Base-by-base conservation (phyloP, 2,329 filamentous ascomycete species). In the Calonectria crousiana region DNA sequence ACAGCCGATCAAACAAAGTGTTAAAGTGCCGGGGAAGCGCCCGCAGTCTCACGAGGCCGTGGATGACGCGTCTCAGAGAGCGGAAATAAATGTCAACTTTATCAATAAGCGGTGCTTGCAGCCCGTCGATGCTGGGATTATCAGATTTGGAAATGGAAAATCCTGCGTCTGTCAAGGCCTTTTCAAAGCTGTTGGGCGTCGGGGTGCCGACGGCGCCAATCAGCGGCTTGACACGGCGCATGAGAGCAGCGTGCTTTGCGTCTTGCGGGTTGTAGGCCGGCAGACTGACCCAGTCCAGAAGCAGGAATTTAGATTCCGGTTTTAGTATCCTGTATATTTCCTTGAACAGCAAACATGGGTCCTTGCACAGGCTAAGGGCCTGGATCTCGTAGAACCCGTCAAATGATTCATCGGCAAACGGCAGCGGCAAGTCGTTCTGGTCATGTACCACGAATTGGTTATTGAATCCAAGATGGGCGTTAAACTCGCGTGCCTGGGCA, bases 311-410 rank as follows among this genome's bases (percentile, higher is more conserved):
- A 41, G 66, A 41, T 3, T 67, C 71, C 0, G 71, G 71, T 32
- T 69, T 73, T 38, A 73, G 41, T 36, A 69, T 51, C 32, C 71
- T 44, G 51, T 60, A 73, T 6, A 73, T 28, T 0, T 73, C 71
- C 18, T 66, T 69, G 71, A 69, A 73, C 2, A 73, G 60, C 2
- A 69, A 49, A 1, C 51, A 60, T 9, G 71, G 71, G 18, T 73
- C 71, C 28, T 66, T 73, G 71, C 71, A 73, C 36, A 73, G 6
- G n/a, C 71, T 73, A 32, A 73, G 67, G 6, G 71, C 71, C 20
- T 73, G 71, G 18, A 73, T 73, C 51, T 73, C 71, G 51, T 73
- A 73, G 28, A 73, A 73, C 4, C 58, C 71, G 13, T 73, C 71
- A 58, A 73, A 69, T 1, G 49, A 41, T 3, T 44, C 23, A 6